Evolutionary conservation across 768 basidiomycete species (phyloP).

Genomic region (Exidia glandulosa): DNA sequence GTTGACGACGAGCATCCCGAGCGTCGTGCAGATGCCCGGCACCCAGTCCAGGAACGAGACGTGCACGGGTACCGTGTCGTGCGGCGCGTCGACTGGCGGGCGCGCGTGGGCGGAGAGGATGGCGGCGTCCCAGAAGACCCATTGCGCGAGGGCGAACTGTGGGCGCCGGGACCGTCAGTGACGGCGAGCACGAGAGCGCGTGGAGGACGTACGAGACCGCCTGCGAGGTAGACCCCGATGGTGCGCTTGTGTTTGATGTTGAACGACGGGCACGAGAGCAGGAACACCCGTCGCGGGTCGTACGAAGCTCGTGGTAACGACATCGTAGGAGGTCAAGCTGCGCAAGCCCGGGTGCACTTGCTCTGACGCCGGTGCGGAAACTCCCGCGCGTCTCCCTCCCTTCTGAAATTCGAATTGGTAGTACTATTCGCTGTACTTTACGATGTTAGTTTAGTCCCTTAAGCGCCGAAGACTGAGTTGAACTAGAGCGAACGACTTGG

Average conservation of each 20-base stretch:
- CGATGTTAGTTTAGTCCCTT: too few relatives aligned
- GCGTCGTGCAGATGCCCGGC: constrained; percentile 84
- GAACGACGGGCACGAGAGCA: constrained; percentile 76
- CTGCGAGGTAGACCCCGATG: constrained; percentile 82
- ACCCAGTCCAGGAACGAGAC: constrained; percentile 95
- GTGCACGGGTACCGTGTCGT: constrained; percentile 61
- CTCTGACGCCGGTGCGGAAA: too few relatives aligned
- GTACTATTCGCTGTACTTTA: too few relatives aligned
- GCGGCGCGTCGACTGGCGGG: constrained; percentile 59
- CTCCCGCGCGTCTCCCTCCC: too few relatives aligned
- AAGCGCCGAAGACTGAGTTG: too few relatives aligned
- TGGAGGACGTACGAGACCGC: constrained; percentile 79
- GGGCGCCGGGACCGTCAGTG: neutral
- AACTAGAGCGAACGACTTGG: too few relatives aligned
- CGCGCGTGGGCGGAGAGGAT: constrained; percentile 82
- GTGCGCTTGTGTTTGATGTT: constrained; percentile 62
- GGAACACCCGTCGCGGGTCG: constrained; percentile 78
- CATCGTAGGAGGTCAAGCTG: too few relatives aligned
- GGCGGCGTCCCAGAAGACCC: constrained; percentile 90
- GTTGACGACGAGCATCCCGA: constrained; percentile 89
- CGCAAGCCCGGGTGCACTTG: too few relatives aligned
- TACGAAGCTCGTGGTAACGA: constrained; percentile 62
- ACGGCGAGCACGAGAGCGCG: neutral
- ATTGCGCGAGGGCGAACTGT: constrained; percentile 90
- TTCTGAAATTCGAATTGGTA: too few relatives aligned